A percentile compares a stretch with the other conserved stretches of the same genome.
These are phyloP conservation scores for Pyrus pyrifolia DNA, from an alignment of 306 rosid species.

Conservation along the genomic window DNA sequence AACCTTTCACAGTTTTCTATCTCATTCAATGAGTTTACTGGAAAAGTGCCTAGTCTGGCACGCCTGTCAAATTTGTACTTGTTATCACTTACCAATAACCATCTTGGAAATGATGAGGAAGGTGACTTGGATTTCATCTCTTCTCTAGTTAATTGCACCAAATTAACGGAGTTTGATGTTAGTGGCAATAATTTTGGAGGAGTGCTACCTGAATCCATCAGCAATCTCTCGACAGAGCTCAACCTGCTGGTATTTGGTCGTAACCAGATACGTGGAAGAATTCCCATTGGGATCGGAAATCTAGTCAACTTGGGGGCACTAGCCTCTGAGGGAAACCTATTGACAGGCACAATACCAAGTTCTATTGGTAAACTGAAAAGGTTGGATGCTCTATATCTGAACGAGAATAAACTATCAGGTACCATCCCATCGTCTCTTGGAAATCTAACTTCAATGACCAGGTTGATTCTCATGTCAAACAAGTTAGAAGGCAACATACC, in stretches of 20 bases:
- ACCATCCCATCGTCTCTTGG: too few species aligned
- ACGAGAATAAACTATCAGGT: not conserved
- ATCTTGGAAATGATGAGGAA: not conserved
- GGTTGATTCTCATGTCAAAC: not conserved
- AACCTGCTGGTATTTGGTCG: not conserved
- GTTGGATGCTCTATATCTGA: not conserved
- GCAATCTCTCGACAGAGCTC: not conserved
- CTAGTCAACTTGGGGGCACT: not conserved
- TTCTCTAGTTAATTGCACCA: not conserved
- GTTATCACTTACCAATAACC: too few species aligned
- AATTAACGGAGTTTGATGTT: too few species aligned
- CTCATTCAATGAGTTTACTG: not conserved
- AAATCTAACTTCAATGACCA: too few species aligned
- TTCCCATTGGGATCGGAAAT: not conserved
- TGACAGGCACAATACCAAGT: not conserved
- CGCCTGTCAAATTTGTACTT: not conserved
- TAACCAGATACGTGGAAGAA: not conserved
- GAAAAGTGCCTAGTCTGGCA: conserved; percentile 18
- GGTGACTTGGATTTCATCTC: not conserved
- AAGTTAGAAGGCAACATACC: conserved; percentile 11
- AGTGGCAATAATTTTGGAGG: not conserved
- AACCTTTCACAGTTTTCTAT: not conserved
- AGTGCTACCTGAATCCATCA: not conserved
- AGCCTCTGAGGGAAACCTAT: not conserved
- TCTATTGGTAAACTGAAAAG: not conserved